Percentiles rank a stretch among this genome's conserved stretches.
Conservation (phyloP, 106 monocot species). For the Dendrobium officinale region DNA sequence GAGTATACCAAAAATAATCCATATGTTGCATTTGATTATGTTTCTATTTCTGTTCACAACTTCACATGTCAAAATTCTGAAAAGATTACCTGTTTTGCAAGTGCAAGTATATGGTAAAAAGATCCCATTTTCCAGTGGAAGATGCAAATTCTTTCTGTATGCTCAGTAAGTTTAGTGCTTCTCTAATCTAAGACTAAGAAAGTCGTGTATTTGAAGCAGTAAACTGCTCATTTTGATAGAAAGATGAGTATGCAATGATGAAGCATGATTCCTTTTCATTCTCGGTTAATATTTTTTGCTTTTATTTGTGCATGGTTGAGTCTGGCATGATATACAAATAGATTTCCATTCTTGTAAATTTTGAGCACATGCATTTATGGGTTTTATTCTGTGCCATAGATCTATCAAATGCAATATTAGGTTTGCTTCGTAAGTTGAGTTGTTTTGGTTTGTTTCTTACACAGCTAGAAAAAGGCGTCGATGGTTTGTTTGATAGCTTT, state of each 20-base stretch:
- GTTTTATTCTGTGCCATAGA: neutral
- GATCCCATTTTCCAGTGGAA: neutral
- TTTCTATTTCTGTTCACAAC: too few relatives aligned
- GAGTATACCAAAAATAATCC: too few relatives aligned
- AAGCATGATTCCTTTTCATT: neutral
- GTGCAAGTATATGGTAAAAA: neutral
- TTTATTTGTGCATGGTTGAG: neutral
- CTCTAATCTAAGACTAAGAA: neutral
- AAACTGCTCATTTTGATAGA: neutral
- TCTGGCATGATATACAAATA: neutral
- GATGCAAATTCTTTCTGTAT: neutral
- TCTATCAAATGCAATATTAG: neutral
- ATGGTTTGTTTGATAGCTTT: slow-evolving; percentile 98
- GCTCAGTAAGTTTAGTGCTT: neutral
- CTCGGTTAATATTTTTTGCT: neutral
- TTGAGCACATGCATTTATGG: neutral
- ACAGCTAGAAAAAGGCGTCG: slow-evolving; percentile 97
- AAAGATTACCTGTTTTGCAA: neutral
- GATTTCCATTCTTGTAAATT: neutral
- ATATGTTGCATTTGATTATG: too few relatives aligned
- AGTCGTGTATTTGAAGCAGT: neutral
- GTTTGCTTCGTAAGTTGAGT: neutral
- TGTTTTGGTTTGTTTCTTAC: slow-evolving; percentile 10
- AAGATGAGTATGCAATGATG: neutral
- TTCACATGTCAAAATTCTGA: neutral